These are phyloP conservation scores for Warburgia ugandensis DNA, from an alignment of 164 flowering plant species.

Conservation along the genomic window DNA sequence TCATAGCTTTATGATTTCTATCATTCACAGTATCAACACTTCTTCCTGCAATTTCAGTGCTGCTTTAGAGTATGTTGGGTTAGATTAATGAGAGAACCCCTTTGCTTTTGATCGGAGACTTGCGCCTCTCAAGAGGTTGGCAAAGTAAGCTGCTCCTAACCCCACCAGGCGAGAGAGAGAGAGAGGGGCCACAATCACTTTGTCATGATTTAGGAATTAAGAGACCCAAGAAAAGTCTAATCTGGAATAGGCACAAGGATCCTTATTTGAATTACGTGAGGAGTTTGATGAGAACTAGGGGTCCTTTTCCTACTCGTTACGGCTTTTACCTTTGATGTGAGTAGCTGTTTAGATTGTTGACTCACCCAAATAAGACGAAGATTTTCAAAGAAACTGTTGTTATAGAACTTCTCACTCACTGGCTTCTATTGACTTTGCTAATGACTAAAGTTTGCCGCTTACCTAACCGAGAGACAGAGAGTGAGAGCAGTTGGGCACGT, in stretches of 20 bases:
- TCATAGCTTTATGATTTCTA: too few species aligned
- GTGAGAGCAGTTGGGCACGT: not conserved
- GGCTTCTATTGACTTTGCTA: too few species aligned
- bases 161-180: constrained; percentile 16
- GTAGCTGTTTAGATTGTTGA: too few species aligned
- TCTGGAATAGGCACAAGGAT: not conserved
- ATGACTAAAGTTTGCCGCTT: not conserved
- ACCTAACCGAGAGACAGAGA: not conserved
- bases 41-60: too few species aligned
- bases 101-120: constrained; percentile 24
- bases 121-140: constrained; percentile 24
- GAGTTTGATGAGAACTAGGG: too few species aligned
- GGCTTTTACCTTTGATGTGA: too few species aligned
- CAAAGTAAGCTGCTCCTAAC: constrained; percentile 31
- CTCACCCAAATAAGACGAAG: too few species aligned
- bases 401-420: too few species aligned
- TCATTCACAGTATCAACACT: too few species aligned
- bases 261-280: too few species aligned
- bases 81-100: constrained; percentile 1
- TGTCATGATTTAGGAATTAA: constrained; percentile 21
- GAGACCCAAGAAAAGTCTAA: constrained; percentile 5
- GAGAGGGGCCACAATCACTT: constrained; percentile 23
- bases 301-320: not conserved
- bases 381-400: too few species aligned
- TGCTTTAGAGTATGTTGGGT: not conserved